Percentiles rank a stretch among this genome's conserved stretches.
phyloP scores from a whole-genome alignment of 2,329 filamentous ascomycete genomes.

The Cercospora brassicicola region DNA sequence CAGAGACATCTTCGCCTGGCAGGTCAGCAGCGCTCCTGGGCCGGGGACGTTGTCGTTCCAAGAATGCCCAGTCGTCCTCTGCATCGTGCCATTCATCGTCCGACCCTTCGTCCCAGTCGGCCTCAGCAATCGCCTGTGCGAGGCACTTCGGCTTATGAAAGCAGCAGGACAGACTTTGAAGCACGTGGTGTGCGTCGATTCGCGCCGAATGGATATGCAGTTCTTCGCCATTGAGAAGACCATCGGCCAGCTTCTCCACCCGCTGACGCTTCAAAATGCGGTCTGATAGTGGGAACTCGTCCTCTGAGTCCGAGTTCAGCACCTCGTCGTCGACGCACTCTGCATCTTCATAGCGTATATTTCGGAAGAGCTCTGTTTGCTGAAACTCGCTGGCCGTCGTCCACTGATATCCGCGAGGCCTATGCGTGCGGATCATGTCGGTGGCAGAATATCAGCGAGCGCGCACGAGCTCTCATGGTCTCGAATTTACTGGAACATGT shows the following conservation, averaged over 20 bases:
- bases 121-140: background rate
- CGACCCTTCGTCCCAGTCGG: background rate
- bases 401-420: conserved; percentile 35
- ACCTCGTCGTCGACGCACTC: conserved; percentile 40
- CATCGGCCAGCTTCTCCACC: conserved; percentile 60
- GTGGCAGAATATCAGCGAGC: background rate
- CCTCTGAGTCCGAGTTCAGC: conserved; percentile 59
- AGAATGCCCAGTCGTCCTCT: conserved; percentile 22
- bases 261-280: conserved; percentile 54
- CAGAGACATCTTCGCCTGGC: background rate
- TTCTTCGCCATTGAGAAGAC: conserved; percentile 58
- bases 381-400: conserved; percentile 36
- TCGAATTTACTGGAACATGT: background rate
- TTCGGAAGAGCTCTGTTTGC: conserved; percentile 32
- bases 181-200: conserved; percentile 29
- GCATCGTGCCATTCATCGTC: conserved; percentile 18
- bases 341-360: conserved; percentile 31
- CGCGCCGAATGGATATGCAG: conserved; percentile 61
- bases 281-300: conserved; percentile 55
- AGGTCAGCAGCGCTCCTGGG: background rate
- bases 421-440: conserved; percentile 36
- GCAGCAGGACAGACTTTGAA: conserved; percentile 13
- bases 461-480: conserved; percentile 1
- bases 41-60: conserved; percentile 3
- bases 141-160: conserved; percentile 42